Percentiles rank a stretch among this genome's conserved stretches.
Evolutionary conservation across 371 early-diverging fungal species (phyloP).

Genomic region (Entomophthora muscae): DNA sequence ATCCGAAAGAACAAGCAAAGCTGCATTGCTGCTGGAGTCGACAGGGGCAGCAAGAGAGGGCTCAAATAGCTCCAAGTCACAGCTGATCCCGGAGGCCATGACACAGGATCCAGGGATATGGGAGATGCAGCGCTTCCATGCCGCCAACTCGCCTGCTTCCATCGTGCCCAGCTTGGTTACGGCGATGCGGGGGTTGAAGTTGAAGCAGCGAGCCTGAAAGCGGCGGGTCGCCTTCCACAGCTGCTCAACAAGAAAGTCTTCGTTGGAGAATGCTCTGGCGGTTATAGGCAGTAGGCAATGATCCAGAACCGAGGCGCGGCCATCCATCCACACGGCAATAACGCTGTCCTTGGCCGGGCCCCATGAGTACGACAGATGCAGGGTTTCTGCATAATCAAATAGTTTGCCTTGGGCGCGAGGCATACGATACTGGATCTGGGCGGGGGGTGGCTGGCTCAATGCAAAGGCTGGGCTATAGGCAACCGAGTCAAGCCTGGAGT

Average conservation of each 20-base stretch:
- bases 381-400: neutral
- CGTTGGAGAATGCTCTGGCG: neutral
- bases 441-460: neutral
- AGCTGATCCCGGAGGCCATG: neutral
- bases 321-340: constrained; percentile 5
- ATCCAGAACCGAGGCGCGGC: neutral
- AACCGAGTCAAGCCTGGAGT: constrained; percentile 1
- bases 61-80: neutral
- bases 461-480: constrained; percentile 1
- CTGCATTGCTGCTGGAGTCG: neutral
- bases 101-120: constrained; percentile 3
- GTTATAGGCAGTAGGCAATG: neutral
- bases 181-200: neutral
- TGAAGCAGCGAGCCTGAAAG: neutral
- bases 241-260: neutral
- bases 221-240: neutral
- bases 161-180: constrained; percentile 1
- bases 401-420: neutral
- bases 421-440: neutral
- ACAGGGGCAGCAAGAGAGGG: neutral
- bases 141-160: neutral
- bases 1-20: neutral
- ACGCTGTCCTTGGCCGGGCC: neutral
- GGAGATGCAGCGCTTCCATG: neutral
- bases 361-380: neutral